Conservation (phyloP, 2,329 filamentous ascomycete genomes). For the Xylaria digitata region DNA sequence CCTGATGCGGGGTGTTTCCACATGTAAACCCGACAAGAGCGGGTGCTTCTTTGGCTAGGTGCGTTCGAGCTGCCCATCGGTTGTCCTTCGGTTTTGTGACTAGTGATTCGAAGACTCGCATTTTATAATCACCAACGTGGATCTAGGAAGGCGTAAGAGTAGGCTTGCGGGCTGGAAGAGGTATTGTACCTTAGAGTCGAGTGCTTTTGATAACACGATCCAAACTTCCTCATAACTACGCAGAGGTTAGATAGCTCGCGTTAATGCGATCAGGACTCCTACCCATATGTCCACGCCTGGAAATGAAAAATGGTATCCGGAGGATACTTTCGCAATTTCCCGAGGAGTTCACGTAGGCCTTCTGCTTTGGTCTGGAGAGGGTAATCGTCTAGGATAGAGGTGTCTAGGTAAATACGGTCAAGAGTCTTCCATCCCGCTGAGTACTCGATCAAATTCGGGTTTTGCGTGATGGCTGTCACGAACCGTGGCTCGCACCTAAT, state of each 20-base stretch:
- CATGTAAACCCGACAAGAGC: conserved; percentile 78
- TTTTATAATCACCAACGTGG: conserved; percentile 86
- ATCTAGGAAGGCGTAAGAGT: conserved; percentile 60
- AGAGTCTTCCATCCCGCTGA: conserved; percentile 72
- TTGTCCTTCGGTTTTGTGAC: conserved; percentile 56
- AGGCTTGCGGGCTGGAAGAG: neutral
- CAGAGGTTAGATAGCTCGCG: conserved; percentile 2
- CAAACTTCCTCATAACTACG: conserved; percentile 86
- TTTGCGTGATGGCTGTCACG: conserved; percentile 77
- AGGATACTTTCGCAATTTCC: conserved; percentile 75
- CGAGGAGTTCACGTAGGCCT: conserved; percentile 78
- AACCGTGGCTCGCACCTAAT: conserved; percentile 89
- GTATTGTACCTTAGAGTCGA: conserved; percentile 68
- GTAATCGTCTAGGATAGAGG: conserved; percentile 71
- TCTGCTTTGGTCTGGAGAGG: conserved; percentile 74
- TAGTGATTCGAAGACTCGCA: conserved; percentile 76
- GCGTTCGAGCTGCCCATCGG: conserved; percentile 55
- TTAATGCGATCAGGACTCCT: conserved; percentile 19
- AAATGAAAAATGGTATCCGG: conserved; percentile 83
- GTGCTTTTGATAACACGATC: conserved; percentile 78
- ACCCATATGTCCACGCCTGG: conserved; percentile 87
- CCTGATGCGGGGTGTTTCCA: conserved; percentile 75
- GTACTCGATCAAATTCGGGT: conserved; percentile 81
- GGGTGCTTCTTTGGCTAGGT: conserved; percentile 69
- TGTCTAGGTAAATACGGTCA: conserved; percentile 90